A percentile compares a stretch with the other conserved stretches of the same genome.
These are phyloP conservation scores for Quercus glauca DNA, from an alignment of 306 rosid genomes.

Conservation along the genomic window DNA sequence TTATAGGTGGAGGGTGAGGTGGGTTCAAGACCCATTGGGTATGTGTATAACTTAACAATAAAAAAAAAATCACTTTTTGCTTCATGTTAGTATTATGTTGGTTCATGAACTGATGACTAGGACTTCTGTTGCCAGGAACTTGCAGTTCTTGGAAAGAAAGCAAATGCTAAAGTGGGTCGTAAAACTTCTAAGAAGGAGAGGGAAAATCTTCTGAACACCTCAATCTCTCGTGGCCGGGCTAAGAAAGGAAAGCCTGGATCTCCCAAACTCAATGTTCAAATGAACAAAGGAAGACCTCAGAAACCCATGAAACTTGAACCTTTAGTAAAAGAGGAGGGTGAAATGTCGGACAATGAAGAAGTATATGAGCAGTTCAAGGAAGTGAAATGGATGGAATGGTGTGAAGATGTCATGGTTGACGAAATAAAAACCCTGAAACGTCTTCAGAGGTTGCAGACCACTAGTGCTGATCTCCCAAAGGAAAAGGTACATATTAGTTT, in stretches of 20 bases:
- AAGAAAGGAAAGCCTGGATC: constrained; percentile 67
- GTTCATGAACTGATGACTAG: constrained; percentile 17
- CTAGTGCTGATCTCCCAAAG: constrained; percentile 94
- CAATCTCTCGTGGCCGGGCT: constrained; percentile 47
- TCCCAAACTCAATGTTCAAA: constrained; percentile 44
- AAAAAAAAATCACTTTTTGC: neutral
- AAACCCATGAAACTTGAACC: constrained; percentile 76
- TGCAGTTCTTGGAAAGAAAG: constrained; percentile 66
- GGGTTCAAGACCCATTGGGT: too few relatives aligned
- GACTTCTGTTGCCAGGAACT: constrained; percentile 54
- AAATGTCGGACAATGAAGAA: constrained; percentile 96
- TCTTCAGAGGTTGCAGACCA: constrained; percentile 82
- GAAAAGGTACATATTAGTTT: constrained; percentile 54
- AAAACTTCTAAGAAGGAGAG: constrained; percentile 79
- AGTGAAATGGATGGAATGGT: constrained; percentile 99
- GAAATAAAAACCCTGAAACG: constrained; percentile 85
- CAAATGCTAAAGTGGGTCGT: constrained; percentile 63
- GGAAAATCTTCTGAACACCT: constrained; percentile 44
- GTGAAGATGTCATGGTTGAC: constrained; percentile 87
- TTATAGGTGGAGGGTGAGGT: too few relatives aligned
- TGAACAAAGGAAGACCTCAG: constrained; percentile 52
- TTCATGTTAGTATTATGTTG: neutral
- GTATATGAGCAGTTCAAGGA: constrained; percentile 98
- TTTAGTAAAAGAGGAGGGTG: constrained; percentile 95
- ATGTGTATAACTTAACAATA: too few relatives aligned